Evolutionary conservation across 2,329 filamentous ascomycete species (phyloP), one percentile per base, ranked within the genome.

Genomic region (Calonectria hongkongensis): DNA sequence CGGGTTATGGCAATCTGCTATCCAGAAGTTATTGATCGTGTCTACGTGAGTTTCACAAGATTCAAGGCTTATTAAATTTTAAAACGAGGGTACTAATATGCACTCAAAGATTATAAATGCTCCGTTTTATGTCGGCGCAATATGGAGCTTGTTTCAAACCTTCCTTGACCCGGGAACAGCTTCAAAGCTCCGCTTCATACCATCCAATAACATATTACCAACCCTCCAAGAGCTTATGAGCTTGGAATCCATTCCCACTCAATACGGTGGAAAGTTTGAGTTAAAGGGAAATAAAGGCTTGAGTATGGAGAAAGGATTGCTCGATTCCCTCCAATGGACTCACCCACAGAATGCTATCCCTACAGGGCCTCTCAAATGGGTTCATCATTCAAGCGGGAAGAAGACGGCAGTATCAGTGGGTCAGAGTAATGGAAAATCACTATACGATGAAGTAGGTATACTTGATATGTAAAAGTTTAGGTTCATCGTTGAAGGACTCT

Each of bases 11-110:
- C 54, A 18, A 60, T 41, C 4, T 60, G 54, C 21, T 60, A 41
- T 12, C 54, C 54, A 18, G 54, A 60, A 25, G 54, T 60, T 16
- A 60, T 60, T 36, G 54, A 60, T 28, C 54, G 54, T 16, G 54
- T 60, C 21, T 60, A 60, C 39, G 54, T 60, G 28, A 4, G 54
- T 60, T 60, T 18, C 21, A 16, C 2, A 27, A 41, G 6, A 6
- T 16, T 5, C 21, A 21, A 21, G 21, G 21, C 21, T 21, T 21
- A 21, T 21, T 12, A 15, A 6, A 18, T 13, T 16, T 41, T 8
- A 12, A 28, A 41, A 18, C 3, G 28, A 27, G 16, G 1, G 13
- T 7, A 6, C 54, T 60, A 12, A 60, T 30, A 4, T 13, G 13
- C 9, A 16, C 3, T 33, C 41, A 16, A 4, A 60, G 54, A 41